Conservation (phyloP, 306 rosid genomes). For the Cicer yamashitae region DNA sequence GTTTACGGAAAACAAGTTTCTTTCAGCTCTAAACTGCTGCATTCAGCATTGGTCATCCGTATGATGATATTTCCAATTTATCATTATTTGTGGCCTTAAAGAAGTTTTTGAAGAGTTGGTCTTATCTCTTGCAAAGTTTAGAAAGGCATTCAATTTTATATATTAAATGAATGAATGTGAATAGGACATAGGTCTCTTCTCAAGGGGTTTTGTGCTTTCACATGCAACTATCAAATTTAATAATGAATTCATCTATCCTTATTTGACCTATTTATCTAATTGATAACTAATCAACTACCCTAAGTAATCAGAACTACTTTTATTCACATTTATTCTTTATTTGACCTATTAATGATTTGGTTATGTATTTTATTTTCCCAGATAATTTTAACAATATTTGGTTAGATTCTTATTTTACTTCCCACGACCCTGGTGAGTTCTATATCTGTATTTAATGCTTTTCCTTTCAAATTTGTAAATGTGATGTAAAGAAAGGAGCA, state of each 20-base stretch:
- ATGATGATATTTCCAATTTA: conserved; percentile 11
- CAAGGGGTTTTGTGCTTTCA: background rate
- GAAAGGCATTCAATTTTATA: conserved; percentile 2
- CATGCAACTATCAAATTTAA: conserved; percentile 1
- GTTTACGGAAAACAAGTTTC: conserved; percentile 3
- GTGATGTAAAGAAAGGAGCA: conserved; percentile 17
- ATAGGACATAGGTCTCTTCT: conserved; percentile 3
- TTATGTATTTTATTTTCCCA: background rate
- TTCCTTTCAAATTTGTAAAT: conserved; percentile 24
- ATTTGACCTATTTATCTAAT: background rate
- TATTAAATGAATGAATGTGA: background rate
- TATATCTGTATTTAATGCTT: background rate
- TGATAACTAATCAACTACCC: background rate
- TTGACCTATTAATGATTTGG: conserved; percentile 15
- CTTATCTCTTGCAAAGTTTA: conserved; percentile 27
- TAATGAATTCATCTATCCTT: background rate
- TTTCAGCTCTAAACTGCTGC: conserved; percentile 24
- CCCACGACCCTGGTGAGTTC: conserved; percentile 1
- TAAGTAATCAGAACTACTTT: background rate
- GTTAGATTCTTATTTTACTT: conserved; percentile 13
- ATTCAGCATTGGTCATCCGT: conserved; percentile 8
- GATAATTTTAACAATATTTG: background rate
- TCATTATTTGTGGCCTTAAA: conserved; percentile 12
- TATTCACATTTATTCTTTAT: background rate
- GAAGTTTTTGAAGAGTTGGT: conserved; percentile 4